These are phyloP conservation scores for Mycena epipterygia DNA, from an alignment of 768 basidiomycete genomes.

Conservation along the genomic window DNA sequence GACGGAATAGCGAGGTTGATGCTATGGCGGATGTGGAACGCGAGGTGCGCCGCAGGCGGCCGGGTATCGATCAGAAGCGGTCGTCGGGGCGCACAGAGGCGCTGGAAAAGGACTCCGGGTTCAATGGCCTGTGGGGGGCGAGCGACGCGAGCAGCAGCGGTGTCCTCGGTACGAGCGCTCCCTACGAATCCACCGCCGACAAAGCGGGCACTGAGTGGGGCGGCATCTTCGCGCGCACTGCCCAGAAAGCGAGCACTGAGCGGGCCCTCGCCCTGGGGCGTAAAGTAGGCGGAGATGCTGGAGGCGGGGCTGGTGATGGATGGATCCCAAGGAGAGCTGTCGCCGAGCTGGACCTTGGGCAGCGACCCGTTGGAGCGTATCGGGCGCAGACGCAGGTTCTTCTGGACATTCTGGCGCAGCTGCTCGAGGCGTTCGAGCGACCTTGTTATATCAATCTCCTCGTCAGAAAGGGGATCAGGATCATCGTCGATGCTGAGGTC, in stretches of 20 bases:
- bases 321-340: slow-evolving; percentile 33
- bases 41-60: slow-evolving; percentile 73
- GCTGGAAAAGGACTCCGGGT: slow-evolving; percentile 61
- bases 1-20: slow-evolving; percentile 92
- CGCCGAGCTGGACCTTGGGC: slow-evolving; percentile 57
- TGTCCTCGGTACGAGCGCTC: no score
- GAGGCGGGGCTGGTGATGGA: slow-evolving; percentile 35
- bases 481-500: slow-evolving; percentile 48
- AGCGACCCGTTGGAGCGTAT: slow-evolving; percentile 72
- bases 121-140: slow-evolving; percentile 55
- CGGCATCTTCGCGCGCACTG: slow-evolving; percentile 36
- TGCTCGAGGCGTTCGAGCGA: slow-evolving; percentile 78
- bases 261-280: slow-evolving; percentile 38
- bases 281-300: slow-evolving; percentile 34
- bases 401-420: slow-evolving; percentile 78
- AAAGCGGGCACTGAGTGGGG: no score
- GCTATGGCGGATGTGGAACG: slow-evolving; percentile 75
- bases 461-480: slow-evolving; percentile 48
- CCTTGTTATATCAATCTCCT: slow-evolving; percentile 74
- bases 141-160: no score
- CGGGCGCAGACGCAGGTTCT: slow-evolving; percentile 84
- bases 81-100: slow-evolving; percentile 62
- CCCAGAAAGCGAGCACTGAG: slow-evolving; percentile 45
- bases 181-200: no score
- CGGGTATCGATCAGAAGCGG: slow-evolving; percentile 90